Evolutionary conservation across 352 stramenopile genomes (phyloP), one percentile per base, ranked within the genome.

Genomic region (Blastocystis sp.): DNA sequence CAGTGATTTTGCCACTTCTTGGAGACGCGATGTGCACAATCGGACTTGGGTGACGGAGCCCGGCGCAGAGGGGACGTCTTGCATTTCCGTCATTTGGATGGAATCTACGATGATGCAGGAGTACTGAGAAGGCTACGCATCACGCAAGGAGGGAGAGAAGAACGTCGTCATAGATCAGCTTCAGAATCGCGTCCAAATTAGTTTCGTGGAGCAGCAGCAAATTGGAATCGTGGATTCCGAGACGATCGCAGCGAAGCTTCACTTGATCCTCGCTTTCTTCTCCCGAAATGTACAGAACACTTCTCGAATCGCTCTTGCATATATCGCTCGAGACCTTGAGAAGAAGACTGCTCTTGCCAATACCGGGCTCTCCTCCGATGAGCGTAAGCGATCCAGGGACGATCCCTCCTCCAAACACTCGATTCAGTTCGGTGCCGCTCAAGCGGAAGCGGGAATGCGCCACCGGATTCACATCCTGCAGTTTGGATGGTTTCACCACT

Each of bases 191-290:
- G 39, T 89, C 67, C 9, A 89, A 10, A 60, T 89, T 79, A 12
- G 79, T 89, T 89, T 89, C 79, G 50, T 89, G 79, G 10, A 80
- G 24, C 24, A 89, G 63, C 33, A 39, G 62, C 6, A 89, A 26
- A 55, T 62, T 65, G 2, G 61, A 2, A 59, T 74, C 24, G 24
- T 21, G 24, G 33, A 89, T 77, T 70, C 74, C 74, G 3, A 89
- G 67, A 67, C 79, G 79, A 66, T 89, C 67, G 62, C 63, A 77
- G 41, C 79, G 79, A 2, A 89, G 29, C 26, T 89, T 80, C 29
- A 89, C 67, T 79, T 89, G 79, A 41, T 89, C 63, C 29, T 80
- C 67, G 41, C 45, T 89, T 37, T 89, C 79, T 31, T 89, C 79
- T 79, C 63, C 79, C 4, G 79, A 89, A 24, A 89, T 65, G 41